Evolutionary conservation across 1,139 yeast genomes (phyloP), one percentile per base, ranked within the genome.

Genomic region (Suhomyces bolitotheri): DNA sequence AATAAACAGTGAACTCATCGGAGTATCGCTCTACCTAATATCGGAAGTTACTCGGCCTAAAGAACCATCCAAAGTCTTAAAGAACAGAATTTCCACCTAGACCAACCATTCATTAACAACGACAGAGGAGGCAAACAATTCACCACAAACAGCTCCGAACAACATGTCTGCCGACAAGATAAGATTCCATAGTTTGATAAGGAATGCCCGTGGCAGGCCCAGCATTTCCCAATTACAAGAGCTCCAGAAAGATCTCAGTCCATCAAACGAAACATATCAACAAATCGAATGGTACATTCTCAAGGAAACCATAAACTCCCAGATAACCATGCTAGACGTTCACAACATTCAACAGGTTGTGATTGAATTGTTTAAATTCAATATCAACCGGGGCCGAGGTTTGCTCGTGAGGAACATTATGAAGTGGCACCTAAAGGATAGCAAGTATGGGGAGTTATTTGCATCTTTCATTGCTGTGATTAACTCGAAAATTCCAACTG

Each of bases 401-500:
- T 45, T 81, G 3, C 56, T 82, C 21, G 73, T 77, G 16, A 65
- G 81, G 34, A 61, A 73, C 29, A 41, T 85, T 3, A 79, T 86
- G 76, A 71, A 69, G 39, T 69, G 76, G 1, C 88, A 78, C 51
- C 56, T 68, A 7, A 54, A 52, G 8, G 67, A 71, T 15, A 49
- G 60, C 5, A 27, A 38, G 22, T 66, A 63, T 43, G 70, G 83
- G 0, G 62, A 76, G 1, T 66, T 76, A 1, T 79, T 76, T 51
- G 80, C 90, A 0, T 64, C 84, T 1, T 51, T 88, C 27, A 69
- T 76, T 0, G 71, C 82, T 5, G 68, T 83, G 1, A 41, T 88
- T 13, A 84, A 86, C 56, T 72, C 83, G 6, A 80, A 82, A 49
- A 54, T 86, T 5, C 94, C 95, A 0, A 75, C 75, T 27, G 62